A percentile compares a stretch with the other conserved stretches of the same genome.
These are phyloP conservation scores for Lantana camara DNA, from an alignment of 257 asterid species.

Conservation along the genomic window DNA sequence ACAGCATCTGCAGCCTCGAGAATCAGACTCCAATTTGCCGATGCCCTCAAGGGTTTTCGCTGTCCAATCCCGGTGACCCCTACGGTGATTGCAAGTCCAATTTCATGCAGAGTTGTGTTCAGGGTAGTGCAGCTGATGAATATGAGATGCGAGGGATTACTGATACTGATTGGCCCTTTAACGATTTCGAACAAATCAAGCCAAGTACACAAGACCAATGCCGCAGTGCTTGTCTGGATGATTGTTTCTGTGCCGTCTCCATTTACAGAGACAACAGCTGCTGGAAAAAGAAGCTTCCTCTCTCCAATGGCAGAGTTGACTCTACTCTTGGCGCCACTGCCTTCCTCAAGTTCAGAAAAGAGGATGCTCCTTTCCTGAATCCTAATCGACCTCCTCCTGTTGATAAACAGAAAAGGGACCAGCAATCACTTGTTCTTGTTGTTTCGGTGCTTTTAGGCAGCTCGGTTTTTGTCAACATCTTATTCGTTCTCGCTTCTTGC, in stretches of 20 bases:
- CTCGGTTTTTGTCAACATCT: slow-evolving; percentile 48
- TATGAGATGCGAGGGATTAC: slow-evolving; percentile 28
- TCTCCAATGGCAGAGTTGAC: slow-evolving; percentile 59
- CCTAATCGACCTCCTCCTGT: slow-evolving; percentile 4
- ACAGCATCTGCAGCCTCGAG: slow-evolving; percentile 42
- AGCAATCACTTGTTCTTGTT: slow-evolving; percentile 29
- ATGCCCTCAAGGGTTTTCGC: slow-evolving; percentile 45
- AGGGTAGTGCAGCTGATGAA: slow-evolving; percentile 16
- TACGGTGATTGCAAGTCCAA: slow-evolving; percentile 47
- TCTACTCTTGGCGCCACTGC: slow-evolving; percentile 21
- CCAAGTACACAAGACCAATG: slow-evolving; percentile 36
- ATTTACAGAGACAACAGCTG: slow-evolving; percentile 43
- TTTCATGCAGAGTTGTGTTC: slow-evolving; percentile 38
- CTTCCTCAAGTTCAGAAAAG: slow-evolving; percentile 48
- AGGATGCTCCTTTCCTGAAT: slow-evolving; percentile 16
- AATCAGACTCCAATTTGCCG: slow-evolving; percentile 43
- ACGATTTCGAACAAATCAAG: slow-evolving; percentile 35
- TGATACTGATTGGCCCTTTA: slow-evolving; percentile 43
- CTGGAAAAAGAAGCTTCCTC: slow-evolving; percentile 75
- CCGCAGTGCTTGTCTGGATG: slow-evolving; percentile 46
- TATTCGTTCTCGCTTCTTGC: slow-evolving; percentile 32
- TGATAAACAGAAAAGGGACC: slow-evolving; percentile 10
- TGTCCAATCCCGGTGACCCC: slow-evolving; percentile 40
- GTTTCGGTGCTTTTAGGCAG: slow-evolving; percentile 49
- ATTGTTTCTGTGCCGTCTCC: slow-evolving; percentile 59